Evolutionary conservation across 2,329 filamentous ascomycete species (phyloP).

Genomic region (Fusarium anthophilum): DNA sequence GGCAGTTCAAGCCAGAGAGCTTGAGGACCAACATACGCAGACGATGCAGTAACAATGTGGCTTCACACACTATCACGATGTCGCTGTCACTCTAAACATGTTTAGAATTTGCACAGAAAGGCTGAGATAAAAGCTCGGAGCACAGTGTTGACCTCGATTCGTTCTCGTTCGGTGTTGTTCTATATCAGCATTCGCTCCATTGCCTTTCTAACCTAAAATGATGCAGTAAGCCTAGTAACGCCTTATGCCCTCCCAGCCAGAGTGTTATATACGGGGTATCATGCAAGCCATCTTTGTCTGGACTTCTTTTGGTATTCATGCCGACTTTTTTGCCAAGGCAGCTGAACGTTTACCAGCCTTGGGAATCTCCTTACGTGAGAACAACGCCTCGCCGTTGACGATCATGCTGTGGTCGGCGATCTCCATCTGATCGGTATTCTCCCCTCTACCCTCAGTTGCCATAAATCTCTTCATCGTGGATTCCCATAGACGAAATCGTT

Average conservation of each 20-base stretch:
- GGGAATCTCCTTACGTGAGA: slow-evolving; percentile 63
- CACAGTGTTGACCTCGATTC: neutral
- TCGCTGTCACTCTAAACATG: neutral
- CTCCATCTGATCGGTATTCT: slow-evolving; percentile 55
- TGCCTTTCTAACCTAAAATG: neutral
- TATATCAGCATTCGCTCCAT: slow-evolving; percentile 9
- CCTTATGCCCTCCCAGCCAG: slow-evolving; percentile 20
- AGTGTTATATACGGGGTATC: slow-evolving; percentile 27
- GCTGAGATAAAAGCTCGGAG: neutral
- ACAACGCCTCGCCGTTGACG: slow-evolving; percentile 65
- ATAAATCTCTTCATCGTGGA: slow-evolving; percentile 67
- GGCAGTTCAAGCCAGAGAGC: neutral
- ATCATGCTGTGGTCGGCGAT: slow-evolving; percentile 72
- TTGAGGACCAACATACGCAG: neutral
- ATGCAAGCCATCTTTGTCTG: slow-evolving; percentile 3
- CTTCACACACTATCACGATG: neutral
- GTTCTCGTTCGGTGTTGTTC: neutral
- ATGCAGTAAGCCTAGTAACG: slow-evolving; percentile 18
- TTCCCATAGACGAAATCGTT: slow-evolving; percentile 70
- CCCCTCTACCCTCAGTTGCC: slow-evolving; percentile 42
- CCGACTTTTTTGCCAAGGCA: slow-evolving; percentile 36
- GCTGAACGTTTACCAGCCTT: slow-evolving; percentile 55
- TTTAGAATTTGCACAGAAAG: neutral
- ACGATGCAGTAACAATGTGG: neutral
- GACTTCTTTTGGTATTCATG: slow-evolving; percentile 9